Conservation (phyloP, 1,284 basidiomycete species). For the Moesziomyces sp. region DNA sequence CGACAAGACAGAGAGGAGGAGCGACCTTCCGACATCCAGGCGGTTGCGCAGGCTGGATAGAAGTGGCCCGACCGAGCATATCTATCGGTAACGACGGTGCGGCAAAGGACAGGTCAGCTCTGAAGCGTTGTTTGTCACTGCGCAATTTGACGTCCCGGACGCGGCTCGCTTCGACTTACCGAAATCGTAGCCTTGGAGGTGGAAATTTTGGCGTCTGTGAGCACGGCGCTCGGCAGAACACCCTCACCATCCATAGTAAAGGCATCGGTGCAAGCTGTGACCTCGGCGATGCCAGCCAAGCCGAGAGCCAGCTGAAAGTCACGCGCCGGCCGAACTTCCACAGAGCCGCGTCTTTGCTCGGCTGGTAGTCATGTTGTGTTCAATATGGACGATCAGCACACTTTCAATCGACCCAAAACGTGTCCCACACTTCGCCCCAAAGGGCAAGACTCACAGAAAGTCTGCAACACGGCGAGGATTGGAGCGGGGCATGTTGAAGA, state of each 20-base stretch:
- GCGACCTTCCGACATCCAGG: conserved; percentile 15
- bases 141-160: not conserved
- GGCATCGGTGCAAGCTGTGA: conserved; percentile 10
- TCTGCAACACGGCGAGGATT: conserved; percentile 14
- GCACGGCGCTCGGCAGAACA: conserved; percentile 1
- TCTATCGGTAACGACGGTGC: conserved; percentile 2
- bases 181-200: conserved; percentile 26
- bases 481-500: conserved; percentile 27
- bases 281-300: conserved; percentile 21
- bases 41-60: conserved; percentile 24
- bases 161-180: conserved; percentile 13
- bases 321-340: conserved; percentile 16
- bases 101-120: not conserved
- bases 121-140: not conserved
- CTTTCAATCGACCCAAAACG: not conserved
- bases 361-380: conserved; percentile 4
- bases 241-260: not conserved
- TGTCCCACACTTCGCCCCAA: not conserved
- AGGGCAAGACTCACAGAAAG: conserved; percentile 14
- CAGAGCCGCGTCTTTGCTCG: conserved; percentile 7
- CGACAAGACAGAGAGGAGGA: conserved; percentile 21
- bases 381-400: not conserved
- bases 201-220: conserved; percentile 28
- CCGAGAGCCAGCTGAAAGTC: conserved; percentile 33
- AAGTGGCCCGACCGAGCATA: conserved; percentile 26